Conservation (phyloP, 805 yeast species). For the Barnettozyma pratensis region DNA sequence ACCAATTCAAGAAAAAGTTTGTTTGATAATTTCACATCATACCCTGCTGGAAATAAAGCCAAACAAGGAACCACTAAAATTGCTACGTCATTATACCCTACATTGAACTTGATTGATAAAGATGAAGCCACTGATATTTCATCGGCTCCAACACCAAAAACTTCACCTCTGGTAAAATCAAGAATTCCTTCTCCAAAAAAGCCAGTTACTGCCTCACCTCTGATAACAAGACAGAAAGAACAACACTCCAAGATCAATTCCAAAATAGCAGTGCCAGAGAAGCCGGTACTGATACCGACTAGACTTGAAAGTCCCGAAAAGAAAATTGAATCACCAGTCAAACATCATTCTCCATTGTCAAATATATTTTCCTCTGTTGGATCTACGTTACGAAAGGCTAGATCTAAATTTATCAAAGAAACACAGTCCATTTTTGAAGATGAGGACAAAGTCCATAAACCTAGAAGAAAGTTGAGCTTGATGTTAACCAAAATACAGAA, state of each 20-base stretch:
- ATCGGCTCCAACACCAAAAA: conserved; percentile 1
- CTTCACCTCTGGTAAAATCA: conserved; percentile 8
- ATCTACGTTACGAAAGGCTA: conserved; percentile 21
- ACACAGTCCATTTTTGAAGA: conserved; percentile 9
- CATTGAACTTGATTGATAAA: conserved; percentile 7
- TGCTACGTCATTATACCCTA: conserved; percentile 18
- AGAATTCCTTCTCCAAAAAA: conserved; percentile 8
- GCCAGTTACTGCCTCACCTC: background rate
- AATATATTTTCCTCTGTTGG: conserved; percentile 22
- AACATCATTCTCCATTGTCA: conserved; percentile 21
- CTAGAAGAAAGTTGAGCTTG: background rate
- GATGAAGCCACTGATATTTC: conserved; percentile 3
- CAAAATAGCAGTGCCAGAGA: conserved; percentile 2
- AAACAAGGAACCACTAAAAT: conserved; percentile 7
- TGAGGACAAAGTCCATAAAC: conserved; percentile 5
- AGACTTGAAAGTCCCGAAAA: conserved; percentile 11
- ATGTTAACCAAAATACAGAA: background rate
- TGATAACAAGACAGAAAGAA: background rate
- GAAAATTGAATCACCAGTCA: conserved; percentile 3
- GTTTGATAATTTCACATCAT: conserved; percentile 10
- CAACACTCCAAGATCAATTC: background rate
- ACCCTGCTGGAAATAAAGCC: conserved; percentile 7
- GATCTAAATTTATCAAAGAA: conserved; percentile 17
- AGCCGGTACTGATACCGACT: background rate
- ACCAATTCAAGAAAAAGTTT: conserved; percentile 14